Percentiles rank a stretch among this genome's conserved stretches.
Evolutionary conservation across 108 stramenopile species (phyloP).

Genomic region (Craspedostauros australis): DNA sequence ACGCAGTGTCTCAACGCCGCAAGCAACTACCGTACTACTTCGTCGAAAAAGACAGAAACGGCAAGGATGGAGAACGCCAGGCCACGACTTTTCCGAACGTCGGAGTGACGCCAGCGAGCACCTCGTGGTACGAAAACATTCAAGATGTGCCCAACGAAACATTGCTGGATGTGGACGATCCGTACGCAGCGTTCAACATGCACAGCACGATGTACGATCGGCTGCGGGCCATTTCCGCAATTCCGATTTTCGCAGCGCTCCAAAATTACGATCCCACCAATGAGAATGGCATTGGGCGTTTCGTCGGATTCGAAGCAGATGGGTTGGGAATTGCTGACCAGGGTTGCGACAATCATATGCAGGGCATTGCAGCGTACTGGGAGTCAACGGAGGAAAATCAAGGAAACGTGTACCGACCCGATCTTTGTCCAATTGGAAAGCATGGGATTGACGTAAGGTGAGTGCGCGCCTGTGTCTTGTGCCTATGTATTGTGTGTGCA

Average conservation of each 20-base stretch:
- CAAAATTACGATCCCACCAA: constrained; percentile 23
- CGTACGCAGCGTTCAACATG: too few species aligned
- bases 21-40: not conserved
- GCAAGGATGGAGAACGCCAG: constrained; percentile 12
- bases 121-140: constrained; percentile 25
- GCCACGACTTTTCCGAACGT: constrained; percentile 15
- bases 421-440: constrained; percentile 45
- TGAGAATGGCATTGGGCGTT: not conserved
- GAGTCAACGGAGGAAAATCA: constrained; percentile 21
- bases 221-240: constrained; percentile 1
- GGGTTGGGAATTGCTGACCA: constrained; percentile 21
- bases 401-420: constrained; percentile 19
- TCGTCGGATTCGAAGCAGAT: constrained; percentile 25
- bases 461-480: not conserved
- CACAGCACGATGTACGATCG: constrained; percentile 20
- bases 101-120: constrained; percentile 19
- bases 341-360: constrained; percentile 15
- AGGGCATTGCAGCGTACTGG: constrained; percentile 1
- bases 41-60: not conserved
- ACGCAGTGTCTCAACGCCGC: not conserved
- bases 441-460: constrained; percentile 42
- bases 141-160: too few species aligned
- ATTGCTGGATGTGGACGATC: too few species aligned
- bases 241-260: constrained; percentile 15
- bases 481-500: constrained; percentile 11